Evolutionary conservation across 495 filamentous ascomycete genomes (phyloP).

Genomic region (Penicillium robsamsonii): DNA sequence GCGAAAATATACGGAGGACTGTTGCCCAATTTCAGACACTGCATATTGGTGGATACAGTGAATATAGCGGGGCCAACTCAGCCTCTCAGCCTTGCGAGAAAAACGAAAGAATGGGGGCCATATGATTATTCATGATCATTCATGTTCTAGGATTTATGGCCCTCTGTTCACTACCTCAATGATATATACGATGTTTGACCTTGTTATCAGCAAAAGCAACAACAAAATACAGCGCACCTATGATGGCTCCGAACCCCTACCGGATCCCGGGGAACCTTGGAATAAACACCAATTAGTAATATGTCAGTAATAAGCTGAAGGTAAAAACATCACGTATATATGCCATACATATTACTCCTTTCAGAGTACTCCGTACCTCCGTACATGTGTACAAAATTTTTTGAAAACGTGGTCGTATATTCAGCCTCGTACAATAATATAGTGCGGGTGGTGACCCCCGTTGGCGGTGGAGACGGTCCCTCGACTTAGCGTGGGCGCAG

Average conservation of each 20-base stretch:
- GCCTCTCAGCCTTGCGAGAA: background rate
- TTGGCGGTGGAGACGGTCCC: conserved; percentile 15
- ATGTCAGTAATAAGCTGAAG: background rate
- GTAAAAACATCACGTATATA: background rate
- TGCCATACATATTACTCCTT: no score
- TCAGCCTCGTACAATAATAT: conserved; percentile 1
- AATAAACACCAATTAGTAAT: background rate
- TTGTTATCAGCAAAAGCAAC: background rate
- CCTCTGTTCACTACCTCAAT: background rate
- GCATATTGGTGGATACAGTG: background rate
- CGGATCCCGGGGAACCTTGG: background rate
- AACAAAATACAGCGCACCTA: no score
- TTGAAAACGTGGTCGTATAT: background rate
- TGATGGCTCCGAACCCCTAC: background rate
- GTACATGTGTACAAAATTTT: no score
- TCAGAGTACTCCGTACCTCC: no score
- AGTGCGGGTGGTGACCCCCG: background rate
- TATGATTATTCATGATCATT: background rate
- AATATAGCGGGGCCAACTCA: background rate
- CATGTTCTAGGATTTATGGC: background rate
- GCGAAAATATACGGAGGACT: background rate
- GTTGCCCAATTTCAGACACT: background rate
- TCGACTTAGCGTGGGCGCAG: conserved; percentile 12
- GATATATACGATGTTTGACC: background rate
- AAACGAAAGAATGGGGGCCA: background rate